phyloP scores from a whole-genome alignment of 495 filamentous ascomycete genomes.

The Penicillium malachiteum region DNA sequence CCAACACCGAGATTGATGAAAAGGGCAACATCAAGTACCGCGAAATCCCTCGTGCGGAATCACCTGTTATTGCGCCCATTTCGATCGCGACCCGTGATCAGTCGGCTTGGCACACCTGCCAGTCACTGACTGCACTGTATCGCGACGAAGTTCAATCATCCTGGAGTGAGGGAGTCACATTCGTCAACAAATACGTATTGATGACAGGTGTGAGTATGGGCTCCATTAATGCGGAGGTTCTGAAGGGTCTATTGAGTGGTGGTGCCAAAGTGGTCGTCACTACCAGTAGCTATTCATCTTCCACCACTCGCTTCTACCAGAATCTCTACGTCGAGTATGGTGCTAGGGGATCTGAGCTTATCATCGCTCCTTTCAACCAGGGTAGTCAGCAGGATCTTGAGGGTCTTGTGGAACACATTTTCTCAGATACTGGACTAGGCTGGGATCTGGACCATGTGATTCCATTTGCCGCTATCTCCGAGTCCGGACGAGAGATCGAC shows the following conservation, averaged over 20 bases:
- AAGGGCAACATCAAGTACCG: too few species aligned
- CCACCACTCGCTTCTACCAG: constrained; percentile 99
- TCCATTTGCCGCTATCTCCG: constrained; percentile 95
- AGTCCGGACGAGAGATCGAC: constrained; percentile 97
- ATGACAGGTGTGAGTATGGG: constrained; percentile 99
- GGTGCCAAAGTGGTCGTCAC: constrained; percentile 96
- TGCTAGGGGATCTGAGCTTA: constrained; percentile 88
- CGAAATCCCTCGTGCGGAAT: too few species aligned
- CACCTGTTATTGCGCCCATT: too few species aligned
- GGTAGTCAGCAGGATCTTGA: constrained; percentile 97
- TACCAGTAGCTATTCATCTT: constrained; percentile 90
- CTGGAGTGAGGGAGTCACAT: constrained; percentile 52
- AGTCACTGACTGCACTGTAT: constrained; percentile 43
- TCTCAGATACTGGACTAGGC: constrained; percentile 81
- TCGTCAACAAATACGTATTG: constrained; percentile 90
- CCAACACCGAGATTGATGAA: too few species aligned
- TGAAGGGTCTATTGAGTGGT: constrained; percentile 94
- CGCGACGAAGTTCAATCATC: too few species aligned
- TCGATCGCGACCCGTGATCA: too few species aligned
- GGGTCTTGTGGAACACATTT: constrained; percentile 90
- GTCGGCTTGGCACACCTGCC: constrained; percentile 64
- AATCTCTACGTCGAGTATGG: constrained; percentile 95
- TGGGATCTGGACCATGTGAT: constrained; percentile 98
- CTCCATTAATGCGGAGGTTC: constrained; percentile 95
- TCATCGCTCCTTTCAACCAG: constrained; percentile 98